Evolutionary conservation across 225 moss, liverwort and hornwort species (phyloP).

Genomic region (Takakia lepidozioides): DNA sequence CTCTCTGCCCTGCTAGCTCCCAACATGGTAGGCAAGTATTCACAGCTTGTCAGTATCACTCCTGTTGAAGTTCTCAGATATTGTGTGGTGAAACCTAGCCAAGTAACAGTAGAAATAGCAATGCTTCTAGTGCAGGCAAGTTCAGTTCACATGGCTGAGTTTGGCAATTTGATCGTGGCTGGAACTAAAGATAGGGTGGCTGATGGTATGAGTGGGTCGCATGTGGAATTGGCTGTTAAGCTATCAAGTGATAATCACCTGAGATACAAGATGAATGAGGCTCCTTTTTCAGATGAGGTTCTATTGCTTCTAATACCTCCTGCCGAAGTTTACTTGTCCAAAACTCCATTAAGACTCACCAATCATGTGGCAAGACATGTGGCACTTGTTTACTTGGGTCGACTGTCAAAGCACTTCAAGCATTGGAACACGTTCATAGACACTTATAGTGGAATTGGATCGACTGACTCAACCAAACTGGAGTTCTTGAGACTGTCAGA

Average conservation of each 20-base stretch:
- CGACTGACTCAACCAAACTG: too few species aligned
- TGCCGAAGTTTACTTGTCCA: conserved; percentile 42
- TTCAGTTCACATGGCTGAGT: conserved; percentile 37
- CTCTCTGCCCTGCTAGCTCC: conserved; percentile 59
- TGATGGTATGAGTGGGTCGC: conserved; percentile 7
- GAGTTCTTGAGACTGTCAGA: too few species aligned
- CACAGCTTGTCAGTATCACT: conserved; percentile 37
- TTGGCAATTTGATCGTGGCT: conserved; percentile 45
- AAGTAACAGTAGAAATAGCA: conserved; percentile 49
- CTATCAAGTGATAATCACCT: conserved; percentile 8
- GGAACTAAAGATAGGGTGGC: conserved; percentile 27
- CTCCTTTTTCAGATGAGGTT: conserved; percentile 39
- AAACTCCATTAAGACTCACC: conserved; percentile 20
- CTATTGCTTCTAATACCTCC: conserved; percentile 66
- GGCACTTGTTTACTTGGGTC: conserved; percentile 46
- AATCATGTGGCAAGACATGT: conserved; percentile 30
- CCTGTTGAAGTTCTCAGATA: conserved; percentile 61
- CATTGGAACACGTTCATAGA: conserved; percentile 55
- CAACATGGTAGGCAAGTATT: conserved; percentile 9
- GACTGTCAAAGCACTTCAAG: conserved; percentile 45
- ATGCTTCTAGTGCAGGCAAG: conserved; percentile 56
- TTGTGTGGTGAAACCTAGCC: conserved; percentile 63
- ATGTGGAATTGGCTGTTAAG: conserved; percentile 25
- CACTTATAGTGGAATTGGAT: too few species aligned
- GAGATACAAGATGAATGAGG: conserved; percentile 4